Evolutionary conservation across 192 early-diverging fungal genomes (phyloP).

Genomic region (Gigaspora rosea): DNA sequence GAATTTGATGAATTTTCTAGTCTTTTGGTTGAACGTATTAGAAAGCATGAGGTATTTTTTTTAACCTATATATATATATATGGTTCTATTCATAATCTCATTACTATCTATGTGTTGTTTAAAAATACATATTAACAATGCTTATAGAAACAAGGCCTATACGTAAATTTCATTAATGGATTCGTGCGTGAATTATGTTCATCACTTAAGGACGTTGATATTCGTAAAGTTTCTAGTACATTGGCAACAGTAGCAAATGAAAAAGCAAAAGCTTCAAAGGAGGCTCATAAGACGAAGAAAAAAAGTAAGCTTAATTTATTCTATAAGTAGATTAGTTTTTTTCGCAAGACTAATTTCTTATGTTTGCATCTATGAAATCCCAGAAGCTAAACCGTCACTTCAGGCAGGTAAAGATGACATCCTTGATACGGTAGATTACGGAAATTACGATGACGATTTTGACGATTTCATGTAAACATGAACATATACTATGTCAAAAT

Average conservation of each 20-base stretch:
- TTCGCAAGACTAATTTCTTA: neutral
- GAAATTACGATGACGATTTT: constrained; percentile 52
- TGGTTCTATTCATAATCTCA: neutral
- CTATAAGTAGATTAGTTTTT: neutral
- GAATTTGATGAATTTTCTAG: constrained; percentile 67
- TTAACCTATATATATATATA: neutral
- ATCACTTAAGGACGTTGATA: constrained; percentile 64
- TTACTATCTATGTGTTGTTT: neutral
- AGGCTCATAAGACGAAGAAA: constrained; percentile 70
- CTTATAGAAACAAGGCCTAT: constrained; percentile 48
- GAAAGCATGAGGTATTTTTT: constrained; percentile 49
- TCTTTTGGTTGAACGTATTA: constrained; percentile 62
- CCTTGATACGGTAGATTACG: constrained; percentile 54
- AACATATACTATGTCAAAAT: no score
- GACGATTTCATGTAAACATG: constrained; percentile 60
- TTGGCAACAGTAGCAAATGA: constrained; percentile 72
- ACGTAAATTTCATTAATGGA: constrained; percentile 62
- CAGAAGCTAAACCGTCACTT: constrained; percentile 42
- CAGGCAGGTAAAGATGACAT: constrained; percentile 35
- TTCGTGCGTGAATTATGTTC: constrained; percentile 64
- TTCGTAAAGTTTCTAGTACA: constrained; percentile 61
- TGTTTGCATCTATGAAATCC: neutral
- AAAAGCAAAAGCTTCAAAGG: constrained; percentile 66
- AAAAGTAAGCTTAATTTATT: constrained; percentile 41
- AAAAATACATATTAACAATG: neutral